Evolutionary conservation across 2,329 filamentous ascomycete species (phyloP).

Genomic region (Xylaria sp.): DNA sequence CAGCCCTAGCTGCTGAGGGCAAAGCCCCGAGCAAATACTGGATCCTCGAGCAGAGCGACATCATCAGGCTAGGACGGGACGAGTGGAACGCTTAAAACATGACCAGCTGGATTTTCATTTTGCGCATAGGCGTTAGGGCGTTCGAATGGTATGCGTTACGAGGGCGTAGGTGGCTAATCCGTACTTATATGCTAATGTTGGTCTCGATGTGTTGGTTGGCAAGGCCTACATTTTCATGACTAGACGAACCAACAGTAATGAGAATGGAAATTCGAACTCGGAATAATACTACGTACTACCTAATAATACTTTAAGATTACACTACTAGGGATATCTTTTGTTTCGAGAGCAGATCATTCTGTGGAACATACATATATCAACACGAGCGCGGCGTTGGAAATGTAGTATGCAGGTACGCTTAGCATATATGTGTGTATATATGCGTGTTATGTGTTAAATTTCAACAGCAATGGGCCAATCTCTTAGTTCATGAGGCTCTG

Average conservation of each 20-base stretch:
- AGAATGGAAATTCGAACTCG: not conserved
- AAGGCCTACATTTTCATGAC: not conserved
- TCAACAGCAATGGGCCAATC: not conserved
- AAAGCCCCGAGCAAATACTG: constrained; percentile 70
- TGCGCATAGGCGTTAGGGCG: constrained; percentile 24
- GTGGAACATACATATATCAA: not conserved
- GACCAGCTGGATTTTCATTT: not conserved
- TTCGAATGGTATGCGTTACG: not conserved
- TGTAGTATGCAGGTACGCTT: not conserved
- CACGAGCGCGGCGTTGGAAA: not conserved
- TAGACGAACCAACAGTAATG: not conserved
- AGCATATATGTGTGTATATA: not conserved
- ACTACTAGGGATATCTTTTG: too few relatives aligned
- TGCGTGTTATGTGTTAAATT: not conserved
- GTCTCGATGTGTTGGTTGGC: not conserved
- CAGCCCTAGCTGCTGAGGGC: constrained; percentile 66
- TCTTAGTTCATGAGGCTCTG: constrained; percentile 22
- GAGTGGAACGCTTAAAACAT: constrained; percentile 58
- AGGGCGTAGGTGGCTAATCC: not conserved
- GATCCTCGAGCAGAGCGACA: constrained; percentile 69
- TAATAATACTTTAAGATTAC: too few relatives aligned
- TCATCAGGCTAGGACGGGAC: constrained; percentile 72
- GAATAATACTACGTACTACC: not conserved
- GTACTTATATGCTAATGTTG: not conserved
- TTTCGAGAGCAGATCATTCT: too few relatives aligned